A percentile compares a stretch with the other conserved stretches of the same genome.
Evolutionary conservation across 352 stramenopile genomes (phyloP).

Genomic region (Aphanomyces euteiches): DNA sequence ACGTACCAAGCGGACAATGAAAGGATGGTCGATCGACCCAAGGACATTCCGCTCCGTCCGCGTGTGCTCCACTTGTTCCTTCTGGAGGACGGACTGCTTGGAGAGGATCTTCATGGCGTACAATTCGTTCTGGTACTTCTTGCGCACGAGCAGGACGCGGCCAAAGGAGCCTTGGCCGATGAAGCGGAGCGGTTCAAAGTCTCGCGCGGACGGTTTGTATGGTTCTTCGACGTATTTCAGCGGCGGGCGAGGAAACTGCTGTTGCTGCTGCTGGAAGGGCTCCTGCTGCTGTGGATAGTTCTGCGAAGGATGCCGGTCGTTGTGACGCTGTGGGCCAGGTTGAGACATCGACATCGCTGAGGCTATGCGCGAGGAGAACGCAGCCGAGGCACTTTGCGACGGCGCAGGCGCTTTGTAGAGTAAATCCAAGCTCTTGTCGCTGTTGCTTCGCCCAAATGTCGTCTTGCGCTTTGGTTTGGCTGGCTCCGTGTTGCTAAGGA

Average conservation of each 20-base stretch:
- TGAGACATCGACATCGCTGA: no score
- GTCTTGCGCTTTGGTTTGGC: not conserved
- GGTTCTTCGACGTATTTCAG: not conserved
- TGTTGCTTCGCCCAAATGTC: slow-evolving; percentile 3
- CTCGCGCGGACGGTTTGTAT: slow-evolving; percentile 69
- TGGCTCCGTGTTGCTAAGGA: slow-evolving; percentile 11
- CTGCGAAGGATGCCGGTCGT: no score
- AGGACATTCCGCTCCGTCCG: slow-evolving; percentile 79
- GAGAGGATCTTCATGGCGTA: slow-evolving; percentile 83
- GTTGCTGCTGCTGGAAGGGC: not conserved
- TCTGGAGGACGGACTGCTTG: slow-evolving; percentile 74
- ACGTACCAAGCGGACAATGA: slow-evolving; percentile 71
- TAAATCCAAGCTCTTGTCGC: slow-evolving; percentile 1
- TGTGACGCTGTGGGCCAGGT: no score
- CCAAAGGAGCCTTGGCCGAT: slow-evolving; percentile 91
- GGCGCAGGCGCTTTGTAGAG: not conserved
- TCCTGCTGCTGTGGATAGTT: no score
- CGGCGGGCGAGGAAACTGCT: not conserved
- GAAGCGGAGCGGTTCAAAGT: slow-evolving; percentile 88
- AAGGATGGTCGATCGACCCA: slow-evolving; percentile 75
- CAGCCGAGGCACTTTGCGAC: no score
- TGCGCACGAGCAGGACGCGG: slow-evolving; percentile 86
- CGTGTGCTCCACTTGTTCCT: slow-evolving; percentile 81
- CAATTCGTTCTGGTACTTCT: slow-evolving; percentile 69
- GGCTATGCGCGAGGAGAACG: no score